Conservation (phyloP, 768 basidiomycete genomes). For the Artomyces pyxidatus region DNA sequence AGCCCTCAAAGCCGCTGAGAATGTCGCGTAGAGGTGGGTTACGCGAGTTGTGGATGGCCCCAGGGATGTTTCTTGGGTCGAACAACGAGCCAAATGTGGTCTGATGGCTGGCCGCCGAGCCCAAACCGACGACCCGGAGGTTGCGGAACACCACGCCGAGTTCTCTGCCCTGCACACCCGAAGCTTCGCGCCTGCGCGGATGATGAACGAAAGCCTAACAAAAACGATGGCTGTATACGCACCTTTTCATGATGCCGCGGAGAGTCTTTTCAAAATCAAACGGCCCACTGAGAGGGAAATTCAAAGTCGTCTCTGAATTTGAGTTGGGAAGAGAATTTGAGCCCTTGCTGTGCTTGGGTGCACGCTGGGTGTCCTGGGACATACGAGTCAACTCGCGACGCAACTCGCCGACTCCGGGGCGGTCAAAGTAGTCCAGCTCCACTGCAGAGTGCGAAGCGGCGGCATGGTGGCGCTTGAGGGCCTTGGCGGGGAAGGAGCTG, state of each 20-base stretch:
- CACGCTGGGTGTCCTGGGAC: not conserved
- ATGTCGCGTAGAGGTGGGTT: constrained; percentile 58
- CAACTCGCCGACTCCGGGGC: constrained; percentile 35
- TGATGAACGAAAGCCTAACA: not conserved
- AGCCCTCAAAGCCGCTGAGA: constrained; percentile 45
- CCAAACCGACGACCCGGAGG: constrained; percentile 52
- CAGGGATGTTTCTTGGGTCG: constrained; percentile 40
- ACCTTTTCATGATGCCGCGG: constrained; percentile 18
- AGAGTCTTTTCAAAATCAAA: constrained; percentile 25
- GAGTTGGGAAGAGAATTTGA: too few species aligned
- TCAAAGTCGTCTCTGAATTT: constrained; percentile 19
- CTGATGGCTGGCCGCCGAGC: constrained; percentile 45
- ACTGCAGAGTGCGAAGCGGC: constrained; percentile 29
- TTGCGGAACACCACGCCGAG: constrained; percentile 56
- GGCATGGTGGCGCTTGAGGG: not conserved
- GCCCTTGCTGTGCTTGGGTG: too few species aligned
- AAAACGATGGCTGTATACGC: not conserved
- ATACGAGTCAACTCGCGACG: constrained; percentile 20
- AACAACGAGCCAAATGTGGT: constrained; percentile 56
- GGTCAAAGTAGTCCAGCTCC: constrained; percentile 44
- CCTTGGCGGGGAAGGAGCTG: not conserved
- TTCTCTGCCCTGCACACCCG: constrained; percentile 41
- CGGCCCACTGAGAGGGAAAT: constrained; percentile 14
- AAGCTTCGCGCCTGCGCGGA: constrained; percentile 34
- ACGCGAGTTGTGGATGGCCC: constrained; percentile 35